Evolutionary conservation across 805 yeast genomes (phyloP), one percentile per base, ranked within the genome.

Genomic region (Candida wancherniae): DNA sequence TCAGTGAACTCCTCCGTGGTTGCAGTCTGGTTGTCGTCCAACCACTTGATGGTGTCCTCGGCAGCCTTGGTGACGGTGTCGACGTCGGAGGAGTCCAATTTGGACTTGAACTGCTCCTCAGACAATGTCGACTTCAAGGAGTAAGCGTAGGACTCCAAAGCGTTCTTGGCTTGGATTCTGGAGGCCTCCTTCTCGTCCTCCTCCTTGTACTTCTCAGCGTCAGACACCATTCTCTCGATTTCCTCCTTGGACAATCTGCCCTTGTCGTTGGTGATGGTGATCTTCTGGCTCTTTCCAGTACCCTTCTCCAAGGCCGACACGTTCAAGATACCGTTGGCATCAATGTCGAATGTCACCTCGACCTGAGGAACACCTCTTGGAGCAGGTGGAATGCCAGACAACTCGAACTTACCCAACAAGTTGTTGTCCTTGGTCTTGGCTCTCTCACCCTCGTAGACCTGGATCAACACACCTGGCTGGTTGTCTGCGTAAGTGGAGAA

Each of bases 401-500:
- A 77, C 61, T 84, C 94, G 47, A 84, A 84, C 63, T 84, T 83
- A 57, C 94, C 94, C 42, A 84, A 73, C 57, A 75, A 68, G 70
- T 87, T 88, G 75, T 87, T 87, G 67, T 87, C 96, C 72, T 82
- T 86, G 31, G 92, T 88, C 71, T 83, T 73, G 9, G 95, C 84
- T 70, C 96, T 84, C 72, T 87, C 97, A 73, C 97, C 97, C 69
- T 87, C 97, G 55, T 66, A 87, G 26, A 87, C 95, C 71, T 86
- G 94, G 58, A 87, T 87, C 67, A 84, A 71, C 16, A 87, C 97
- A 50, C 94, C 87, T 51, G 90, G 94, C 69, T 87, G 97, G 72
- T 88, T 87, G 64, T 88, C 96, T 44, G 85, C 94, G 40, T 94
- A 95, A 31, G 97, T 88, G 4, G 96, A 85, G 73, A 88, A 88